Conservation (phyloP, 2,329 filamentous ascomycete genomes). For the Cladophialophora psammophila region DNA sequence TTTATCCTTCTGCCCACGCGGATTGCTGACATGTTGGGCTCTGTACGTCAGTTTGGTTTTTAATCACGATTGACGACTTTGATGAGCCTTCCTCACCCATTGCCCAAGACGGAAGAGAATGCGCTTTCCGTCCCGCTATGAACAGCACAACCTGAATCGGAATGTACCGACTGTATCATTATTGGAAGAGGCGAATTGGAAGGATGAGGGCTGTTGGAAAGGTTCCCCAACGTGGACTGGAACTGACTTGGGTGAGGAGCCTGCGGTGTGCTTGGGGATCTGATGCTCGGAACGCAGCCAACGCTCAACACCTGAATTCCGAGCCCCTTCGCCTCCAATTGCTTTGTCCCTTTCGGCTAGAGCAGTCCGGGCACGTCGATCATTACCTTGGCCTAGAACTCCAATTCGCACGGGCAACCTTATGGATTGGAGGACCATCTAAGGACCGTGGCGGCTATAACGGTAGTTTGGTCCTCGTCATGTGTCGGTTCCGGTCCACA, state of each 20-base stretch:
- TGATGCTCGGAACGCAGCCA: slow-evolving; percentile 1
- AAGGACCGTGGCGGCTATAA: too few species aligned
- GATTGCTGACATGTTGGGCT: slow-evolving; percentile 1
- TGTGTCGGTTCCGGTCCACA: too few species aligned
- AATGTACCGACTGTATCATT: background rate
- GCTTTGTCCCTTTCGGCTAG: background rate
- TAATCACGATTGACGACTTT: background rate
- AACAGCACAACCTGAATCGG: background rate
- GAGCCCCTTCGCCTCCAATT: background rate
- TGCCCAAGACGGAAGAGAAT: background rate
- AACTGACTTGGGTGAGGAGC: background rate
- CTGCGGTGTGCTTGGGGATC: background rate
- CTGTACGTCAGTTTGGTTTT: background rate
- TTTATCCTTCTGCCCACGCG: background rate
- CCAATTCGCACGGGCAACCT: background rate
- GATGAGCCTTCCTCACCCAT: background rate
- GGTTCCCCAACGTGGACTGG: too few species aligned
- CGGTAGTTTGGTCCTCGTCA: too few species aligned
- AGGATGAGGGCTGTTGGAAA: background rate
- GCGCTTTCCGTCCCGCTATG: background rate
- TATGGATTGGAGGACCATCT: too few species aligned
- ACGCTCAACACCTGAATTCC: background rate
- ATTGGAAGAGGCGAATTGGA: background rate
- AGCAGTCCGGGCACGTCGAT: background rate
- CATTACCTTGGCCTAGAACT: background rate